Base-by-base conservation (phyloP, 2,329 filamentous ascomycete genomes). In the Aspergillus sojae region DNA sequence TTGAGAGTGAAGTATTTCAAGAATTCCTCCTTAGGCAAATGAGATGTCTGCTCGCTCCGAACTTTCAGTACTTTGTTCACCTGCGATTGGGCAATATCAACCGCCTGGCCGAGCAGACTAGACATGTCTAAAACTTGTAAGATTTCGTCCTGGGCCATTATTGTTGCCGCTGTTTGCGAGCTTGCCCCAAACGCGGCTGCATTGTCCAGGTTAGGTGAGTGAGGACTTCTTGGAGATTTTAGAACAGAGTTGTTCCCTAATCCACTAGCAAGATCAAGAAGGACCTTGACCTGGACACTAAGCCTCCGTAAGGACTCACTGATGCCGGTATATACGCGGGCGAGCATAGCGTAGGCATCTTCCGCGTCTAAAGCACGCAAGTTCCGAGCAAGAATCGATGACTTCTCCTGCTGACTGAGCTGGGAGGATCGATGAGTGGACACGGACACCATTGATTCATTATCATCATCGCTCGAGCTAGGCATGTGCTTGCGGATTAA, bases 381-480 rank as follows among this genome's bases (percentile, higher is more conserved):
- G 70, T 98, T 98, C 12, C 94, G 88, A 6, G 95, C 94, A 34
- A 98, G 82, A 52, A 93, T 91, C 0, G 91, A 89, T 0, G 94
- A 97, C 74, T 95, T 97, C 68, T 98, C 94, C 72, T 96, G 92
- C 70, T 93, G 91, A 21, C 88, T 91, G 48, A 89, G 81, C 66
- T 89, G 86, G 63, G 86, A 86, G 32, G 89, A 89, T 48, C 88
- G 87, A 65, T 86, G 86, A 1, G 94, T 97, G 3, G 94, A 96
- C 0, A 89, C 85, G 1, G 94, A 94, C 79, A 94, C 89, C 81
- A 94, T 90, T 0, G 93, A 96, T 75, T 95, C 92, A 65, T 90
- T 92, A 74, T 99, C 95, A 69, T 98, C 94, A 64, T 99, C 95
- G 70, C 88, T 95, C 12, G 94, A 96, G 73, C 93, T 97, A 0